These are phyloP conservation scores for Leccinellum rugosiceps DNA, from an alignment of 768 basidiomycete species.

Conservation along the genomic window DNA sequence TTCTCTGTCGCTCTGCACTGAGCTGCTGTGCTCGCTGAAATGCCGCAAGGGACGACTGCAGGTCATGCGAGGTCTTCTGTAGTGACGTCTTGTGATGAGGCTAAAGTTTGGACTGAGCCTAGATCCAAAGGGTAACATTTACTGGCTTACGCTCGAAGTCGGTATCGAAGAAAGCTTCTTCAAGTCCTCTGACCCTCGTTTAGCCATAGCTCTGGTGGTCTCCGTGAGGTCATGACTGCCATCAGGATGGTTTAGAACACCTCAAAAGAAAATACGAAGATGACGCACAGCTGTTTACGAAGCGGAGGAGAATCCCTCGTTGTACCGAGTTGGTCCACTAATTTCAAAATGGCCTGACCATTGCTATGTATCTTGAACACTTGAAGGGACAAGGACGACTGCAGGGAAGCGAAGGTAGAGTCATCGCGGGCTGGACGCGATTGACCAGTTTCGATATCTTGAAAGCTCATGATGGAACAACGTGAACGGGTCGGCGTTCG, in stretches of 20 bases:
- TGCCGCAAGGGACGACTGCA: constrained; percentile 82
- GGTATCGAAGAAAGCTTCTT: constrained; percentile 82
- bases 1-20: constrained; percentile 86
- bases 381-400: constrained; percentile 82
- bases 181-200: constrained; percentile 88
- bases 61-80: constrained; percentile 91
- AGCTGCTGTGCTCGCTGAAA: constrained; percentile 91
- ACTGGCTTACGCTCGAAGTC: constrained; percentile 47
- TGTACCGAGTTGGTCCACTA: constrained; percentile 96
- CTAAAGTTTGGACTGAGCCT: constrained; percentile 35
- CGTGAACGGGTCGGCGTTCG: not conserved
- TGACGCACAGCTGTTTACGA: constrained; percentile 79
- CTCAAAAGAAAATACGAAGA: not conserved
- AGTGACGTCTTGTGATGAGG: constrained; percentile 79
- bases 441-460: constrained; percentile 47
- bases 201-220: constrained; percentile 91
- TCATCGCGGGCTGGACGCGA: constrained; percentile 56
- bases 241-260: constrained; percentile 2
- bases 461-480: constrained; percentile 42
- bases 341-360: constrained; percentile 89
- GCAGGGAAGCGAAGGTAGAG: constrained; percentile 69
- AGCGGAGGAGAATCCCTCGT: constrained; percentile 73
- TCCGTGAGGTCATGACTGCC: constrained; percentile 90
- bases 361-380: constrained; percentile 99
- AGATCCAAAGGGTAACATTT: not conserved